Evolutionary conservation across 345 rosid genomes (phyloP), one percentile per base, ranked within the genome.

Genomic region (Populus davidiana): DNA sequence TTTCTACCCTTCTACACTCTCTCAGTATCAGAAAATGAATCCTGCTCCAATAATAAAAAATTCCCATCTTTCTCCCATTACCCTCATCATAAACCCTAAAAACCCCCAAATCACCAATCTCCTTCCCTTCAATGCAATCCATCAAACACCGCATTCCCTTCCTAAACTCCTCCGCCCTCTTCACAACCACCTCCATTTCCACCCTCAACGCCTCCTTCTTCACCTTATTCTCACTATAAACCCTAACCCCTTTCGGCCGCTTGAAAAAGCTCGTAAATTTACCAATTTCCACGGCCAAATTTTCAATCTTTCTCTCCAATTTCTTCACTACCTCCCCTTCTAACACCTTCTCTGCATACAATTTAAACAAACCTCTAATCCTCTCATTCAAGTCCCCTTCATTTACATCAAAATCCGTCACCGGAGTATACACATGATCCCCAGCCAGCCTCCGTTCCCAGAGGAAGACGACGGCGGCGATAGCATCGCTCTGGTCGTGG

Each of bases 1-100:
- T 91, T 47, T 91, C 89, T 5, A 93, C 83, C 85, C 98, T 85
- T 76, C 87, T 83, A 83, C 92, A 86, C 84, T 93, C 98, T 79
- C 96, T 89, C 50, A 86, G 73, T 66, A 93, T 70, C 62, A 94
- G 33, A 56, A 59, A 62, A 68, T 91, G 89, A 35, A 89, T 79
- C 69, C 84, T 87, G 63, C 59, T 72, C 98, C 97, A 93, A 80
- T 88, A 80, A 61, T 73, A 72, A 6, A 52, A 52, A 18, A 52
- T 2, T 18, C 3, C 0, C 23, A 52, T 52, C 59, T 52, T 52
- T 52, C 59, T 52, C 23, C 41, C 69, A 31, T 62, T 11, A 18
- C 29, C 65, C 21, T 81, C 86, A 38, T 73, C 82, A n/a, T 65
- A 78, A 71, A 90, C 64, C 76, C 59, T 54, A 71, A 92, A 85